Evolutionary conservation across 768 basidiomycete genomes (phyloP).

Genomic region (Artomyces pyxidatus): DNA sequence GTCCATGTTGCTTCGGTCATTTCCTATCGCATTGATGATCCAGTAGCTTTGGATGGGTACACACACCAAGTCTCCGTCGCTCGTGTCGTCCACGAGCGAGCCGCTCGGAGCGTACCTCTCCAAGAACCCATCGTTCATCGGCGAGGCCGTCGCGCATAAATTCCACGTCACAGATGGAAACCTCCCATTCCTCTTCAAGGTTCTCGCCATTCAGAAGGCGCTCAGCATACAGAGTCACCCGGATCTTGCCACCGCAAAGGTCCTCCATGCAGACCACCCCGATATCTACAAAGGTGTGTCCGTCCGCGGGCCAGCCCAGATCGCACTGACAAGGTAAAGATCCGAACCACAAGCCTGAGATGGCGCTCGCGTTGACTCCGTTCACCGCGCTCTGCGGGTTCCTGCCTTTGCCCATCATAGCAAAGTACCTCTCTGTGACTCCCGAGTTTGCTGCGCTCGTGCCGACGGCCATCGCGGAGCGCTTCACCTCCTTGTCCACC

Average conservation of each 20-base stretch:
- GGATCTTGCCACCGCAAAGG: conserved; percentile 73
- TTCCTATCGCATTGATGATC: not conserved
- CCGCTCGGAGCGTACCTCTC: conserved; percentile 54
- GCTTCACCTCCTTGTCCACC: conserved; percentile 41
- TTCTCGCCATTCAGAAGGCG: conserved; percentile 83
- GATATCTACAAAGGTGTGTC: conserved; percentile 84
- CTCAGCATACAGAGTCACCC: conserved; percentile 91
- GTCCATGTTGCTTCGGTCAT: conserved; percentile 15
- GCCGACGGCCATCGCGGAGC: conserved; percentile 40
- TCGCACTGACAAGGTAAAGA: conserved; percentile 39
- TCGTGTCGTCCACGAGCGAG: conserved; percentile 33
- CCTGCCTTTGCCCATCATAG: conserved; percentile 69
- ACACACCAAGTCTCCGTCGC: conserved; percentile 68
- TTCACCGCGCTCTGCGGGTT: conserved; percentile 93
- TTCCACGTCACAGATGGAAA: conserved; percentile 47
- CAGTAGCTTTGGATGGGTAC: conserved; percentile 98
- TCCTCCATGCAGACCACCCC: conserved; percentile 36
- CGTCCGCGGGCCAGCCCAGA: not conserved
- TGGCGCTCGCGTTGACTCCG: conserved; percentile 92
- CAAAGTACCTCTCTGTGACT: conserved; percentile 51
- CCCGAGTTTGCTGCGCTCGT: conserved; percentile 76
- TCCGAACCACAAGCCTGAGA: conserved; percentile 96
- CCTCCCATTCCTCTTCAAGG: conserved; percentile 89
- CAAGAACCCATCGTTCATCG: conserved; percentile 57
- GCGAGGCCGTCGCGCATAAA: conserved; percentile 9